Evolutionary conservation across 1,284 basidiomycete species (phyloP), one percentile per base, ranked within the genome.

Genomic region (Trametes polyzona): DNA sequence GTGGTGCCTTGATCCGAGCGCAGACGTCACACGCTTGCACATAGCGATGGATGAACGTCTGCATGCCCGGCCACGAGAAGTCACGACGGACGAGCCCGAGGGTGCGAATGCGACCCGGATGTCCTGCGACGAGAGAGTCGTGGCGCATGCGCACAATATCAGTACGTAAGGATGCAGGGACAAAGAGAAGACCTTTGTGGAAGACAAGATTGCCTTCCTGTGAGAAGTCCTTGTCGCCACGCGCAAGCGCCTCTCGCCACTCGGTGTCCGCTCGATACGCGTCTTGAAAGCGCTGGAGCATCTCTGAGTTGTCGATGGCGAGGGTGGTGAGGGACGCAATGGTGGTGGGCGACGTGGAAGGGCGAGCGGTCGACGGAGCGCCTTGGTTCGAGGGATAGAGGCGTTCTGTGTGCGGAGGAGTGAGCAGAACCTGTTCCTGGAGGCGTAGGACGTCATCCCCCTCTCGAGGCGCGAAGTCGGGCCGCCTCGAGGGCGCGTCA

Each of bases 381-480:
- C 40, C 23, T 43, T 27, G 41, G 12, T 5, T 29, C 7, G 41
- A 29, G 7, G 41, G 26, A 14, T 21, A 43, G 30, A 70, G 55
- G 17, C 29, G 33, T 53, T 67, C 23, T 24, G 64, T 65, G 55
- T 72, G 69, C 17, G 63, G 44, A 16, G 65, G 36, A 2, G 62
- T 69, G 10, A 73, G 59, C 48, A 56, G 44, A 17, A 37, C 43
- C 17, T 43, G 47, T 27, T 42, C 46, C n/a, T 59, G 60, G 32
- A 44, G 24, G 39, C 36, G 35, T 27, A 59, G 43, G 52, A 63
- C 59, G 40, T 61, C 58, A 63, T 68, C 64, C 60, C 65, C 70
- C 48, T 74, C 65, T 73, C 75, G 58, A 73, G 74, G 71, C 19
- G 65, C 43, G 49, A 68, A 73, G 54, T 77, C 71, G 5, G 72